Conservation (phyloP, 495 filamentous ascomycete species). For the Xylaria flabelliformis region DNA sequence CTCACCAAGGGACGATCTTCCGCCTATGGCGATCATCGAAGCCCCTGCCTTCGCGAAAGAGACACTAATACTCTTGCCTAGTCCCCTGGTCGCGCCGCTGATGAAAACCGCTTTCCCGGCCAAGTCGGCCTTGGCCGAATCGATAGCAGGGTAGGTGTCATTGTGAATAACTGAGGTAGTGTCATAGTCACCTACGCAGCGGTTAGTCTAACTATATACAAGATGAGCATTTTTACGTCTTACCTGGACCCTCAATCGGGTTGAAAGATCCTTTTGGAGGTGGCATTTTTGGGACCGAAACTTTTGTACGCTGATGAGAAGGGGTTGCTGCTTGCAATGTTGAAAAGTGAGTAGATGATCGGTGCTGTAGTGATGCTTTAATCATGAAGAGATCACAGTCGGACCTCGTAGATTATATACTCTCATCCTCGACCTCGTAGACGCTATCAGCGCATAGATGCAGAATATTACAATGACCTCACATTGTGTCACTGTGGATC, state of each 20-base stretch:
- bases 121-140: slow-evolving; percentile 43
- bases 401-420: slow-evolving; percentile 9
- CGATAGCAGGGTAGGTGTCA: slow-evolving; percentile 57
- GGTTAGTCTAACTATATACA: not conserved
- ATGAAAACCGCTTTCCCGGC: slow-evolving; percentile 53
- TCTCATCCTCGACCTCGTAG: not conserved
- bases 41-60: slow-evolving; percentile 54
- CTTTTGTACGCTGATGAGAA: not conserved
- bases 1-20: slow-evolving; percentile 48
- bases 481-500: slow-evolving; percentile 1
- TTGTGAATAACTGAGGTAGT: slow-evolving; percentile 37
- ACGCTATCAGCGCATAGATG: not conserved
- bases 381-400: not conserved
- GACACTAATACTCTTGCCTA: slow-evolving; percentile 43
- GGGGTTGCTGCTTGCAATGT: not conserved
- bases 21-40: slow-evolving; percentile 53
- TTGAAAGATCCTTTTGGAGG: slow-evolving; percentile 35
- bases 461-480: not conserved
- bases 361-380: not conserved
- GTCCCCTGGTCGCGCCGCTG: slow-evolving; percentile 57
- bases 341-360: not conserved
- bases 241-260: slow-evolving; percentile 35
- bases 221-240: not conserved
- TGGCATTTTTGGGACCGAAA: slow-evolving; percentile 29
- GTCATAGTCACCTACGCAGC: slow-evolving; percentile 36